phyloP scores from a whole-genome alignment of 2,329 filamentous ascomycete species.

The Ilyonectria mors-panacis region DNA sequence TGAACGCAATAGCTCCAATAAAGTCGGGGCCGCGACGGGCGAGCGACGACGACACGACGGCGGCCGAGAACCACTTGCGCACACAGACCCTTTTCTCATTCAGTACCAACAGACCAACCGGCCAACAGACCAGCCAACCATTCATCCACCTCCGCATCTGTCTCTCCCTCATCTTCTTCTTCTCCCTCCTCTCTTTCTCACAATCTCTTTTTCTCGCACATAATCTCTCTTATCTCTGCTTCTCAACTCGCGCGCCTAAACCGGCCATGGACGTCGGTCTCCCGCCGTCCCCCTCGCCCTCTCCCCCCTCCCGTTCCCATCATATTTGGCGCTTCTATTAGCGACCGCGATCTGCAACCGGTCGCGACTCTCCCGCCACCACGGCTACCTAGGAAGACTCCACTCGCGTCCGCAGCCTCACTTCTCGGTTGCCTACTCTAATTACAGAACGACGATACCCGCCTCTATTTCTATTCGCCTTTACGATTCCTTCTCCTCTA shows the following conservation, averaged over 20 bases:
- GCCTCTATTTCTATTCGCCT: neutral
- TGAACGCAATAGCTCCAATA: neutral
- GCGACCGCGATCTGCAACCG: constrained; percentile 1
- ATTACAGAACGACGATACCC: too few relatives aligned
- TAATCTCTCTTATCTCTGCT: neutral
- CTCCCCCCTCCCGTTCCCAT: neutral
- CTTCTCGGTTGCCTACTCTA: neutral
- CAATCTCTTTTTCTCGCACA: constrained; percentile 9
- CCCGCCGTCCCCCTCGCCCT: neutral
- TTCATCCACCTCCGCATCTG: neutral
- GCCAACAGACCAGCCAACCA: neutral
- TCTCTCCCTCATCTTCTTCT: constrained; percentile 5
- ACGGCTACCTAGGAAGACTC: neutral
- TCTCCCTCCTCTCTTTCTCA: neutral
- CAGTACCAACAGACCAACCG: neutral
- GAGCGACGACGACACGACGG: neutral
- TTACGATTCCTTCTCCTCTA: neutral
- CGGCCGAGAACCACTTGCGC: neutral
- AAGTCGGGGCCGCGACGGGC: neutral
- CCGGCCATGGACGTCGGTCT: constrained; percentile 10
- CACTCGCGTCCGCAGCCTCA: neutral
- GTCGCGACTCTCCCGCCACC: constrained; percentile 1
- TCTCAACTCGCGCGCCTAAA: constrained; percentile 1
- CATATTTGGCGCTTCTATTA: neutral
- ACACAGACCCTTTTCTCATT: neutral